Conservation (phyloP, 2,329 filamentous ascomycete genomes). For the Pseudohalonectria lignicola region DNA sequence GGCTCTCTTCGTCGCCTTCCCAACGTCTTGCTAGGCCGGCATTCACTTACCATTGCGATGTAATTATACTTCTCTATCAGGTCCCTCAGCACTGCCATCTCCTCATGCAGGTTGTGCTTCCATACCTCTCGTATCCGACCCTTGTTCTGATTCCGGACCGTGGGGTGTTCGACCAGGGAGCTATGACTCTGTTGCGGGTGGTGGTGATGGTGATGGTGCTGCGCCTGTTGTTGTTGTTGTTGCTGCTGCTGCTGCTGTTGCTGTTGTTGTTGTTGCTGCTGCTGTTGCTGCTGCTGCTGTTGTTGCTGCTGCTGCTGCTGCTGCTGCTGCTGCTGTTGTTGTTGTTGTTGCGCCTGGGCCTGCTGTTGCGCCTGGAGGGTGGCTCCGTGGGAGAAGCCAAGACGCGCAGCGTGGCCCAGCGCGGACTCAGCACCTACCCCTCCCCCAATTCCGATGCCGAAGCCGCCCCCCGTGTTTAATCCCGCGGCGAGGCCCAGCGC, state of each 20-base stretch:
- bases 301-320: conserved; percentile 26
- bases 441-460: conserved; percentile 44
- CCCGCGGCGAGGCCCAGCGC: conserved; percentile 45
- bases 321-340: conserved; percentile 7
- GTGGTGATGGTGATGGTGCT: conserved; percentile 19
- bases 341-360: conserved; percentile 33
- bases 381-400: conserved; percentile 72
- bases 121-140: conserved; percentile 91
- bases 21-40: neutral
- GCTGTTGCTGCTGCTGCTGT: conserved; percentile 36
- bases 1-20: neutral
- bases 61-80: conserved; percentile 88
- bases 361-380: conserved; percentile 46
- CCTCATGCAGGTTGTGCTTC: conserved; percentile 82
- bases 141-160: conserved; percentile 51
- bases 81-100: conserved; percentile 75
- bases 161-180: conserved; percentile 34
- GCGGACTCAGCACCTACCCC: conserved; percentile 47
- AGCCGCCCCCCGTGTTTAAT: conserved; percentile 31
- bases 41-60: conserved; percentile 81
- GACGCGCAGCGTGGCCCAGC: conserved; percentile 76
- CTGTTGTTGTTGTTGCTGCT: conserved; percentile 44
- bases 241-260: conserved; percentile 14
- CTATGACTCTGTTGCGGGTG: conserved; percentile 9
- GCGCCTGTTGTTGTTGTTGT: conserved; percentile 48